Evolutionary conservation across 192 early-diverging fungal genomes (phyloP).

Genomic region (Umbelopsis vinacea): DNA sequence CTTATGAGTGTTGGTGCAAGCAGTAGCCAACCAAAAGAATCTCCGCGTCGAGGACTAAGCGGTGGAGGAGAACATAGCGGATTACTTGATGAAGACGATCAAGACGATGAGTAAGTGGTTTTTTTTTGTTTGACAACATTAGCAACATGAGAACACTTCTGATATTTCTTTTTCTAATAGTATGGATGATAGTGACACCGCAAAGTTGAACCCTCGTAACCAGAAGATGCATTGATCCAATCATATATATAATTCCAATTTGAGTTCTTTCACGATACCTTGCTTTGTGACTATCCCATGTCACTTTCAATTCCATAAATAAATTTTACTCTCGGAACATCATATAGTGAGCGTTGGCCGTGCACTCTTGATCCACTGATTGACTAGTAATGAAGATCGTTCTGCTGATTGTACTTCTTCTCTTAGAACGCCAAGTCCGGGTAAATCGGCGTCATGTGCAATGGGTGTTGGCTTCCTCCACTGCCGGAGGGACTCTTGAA

Average conservation of each 20-base stretch:
- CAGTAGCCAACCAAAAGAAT: slow-evolving; percentile 5
- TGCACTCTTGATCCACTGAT: background rate
- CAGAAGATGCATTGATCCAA: slow-evolving; percentile 12
- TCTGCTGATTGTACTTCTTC: background rate
- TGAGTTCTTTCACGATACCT: background rate
- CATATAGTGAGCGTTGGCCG: background rate
- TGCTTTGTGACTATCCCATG: background rate
- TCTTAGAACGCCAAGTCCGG: background rate
- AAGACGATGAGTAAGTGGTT: slow-evolving; percentile 41
- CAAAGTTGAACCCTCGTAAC: background rate
- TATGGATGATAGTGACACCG: slow-evolving; percentile 29
- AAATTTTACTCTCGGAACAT: background rate
- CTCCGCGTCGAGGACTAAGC: background rate
- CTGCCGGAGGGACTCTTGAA: background rate
- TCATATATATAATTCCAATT: too few relatives aligned
- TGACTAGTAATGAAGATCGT: slow-evolving; percentile 1
- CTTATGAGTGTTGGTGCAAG: background rate
- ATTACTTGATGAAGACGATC: slow-evolving; percentile 35
- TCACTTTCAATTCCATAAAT: too few relatives aligned
- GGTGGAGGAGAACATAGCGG: slow-evolving; percentile 29
- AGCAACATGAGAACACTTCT: background rate
- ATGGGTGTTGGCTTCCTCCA: background rate
- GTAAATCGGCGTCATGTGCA: background rate
- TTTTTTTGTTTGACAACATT: background rate
- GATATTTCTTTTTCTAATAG: slow-evolving; percentile 24